Percentiles rank a stretch among this genome's conserved stretches.
These are phyloP conservation scores for Pyrenula aspistea DNA, from an alignment of 495 filamentous ascomycete species.

Conservation along the genomic window DNA sequence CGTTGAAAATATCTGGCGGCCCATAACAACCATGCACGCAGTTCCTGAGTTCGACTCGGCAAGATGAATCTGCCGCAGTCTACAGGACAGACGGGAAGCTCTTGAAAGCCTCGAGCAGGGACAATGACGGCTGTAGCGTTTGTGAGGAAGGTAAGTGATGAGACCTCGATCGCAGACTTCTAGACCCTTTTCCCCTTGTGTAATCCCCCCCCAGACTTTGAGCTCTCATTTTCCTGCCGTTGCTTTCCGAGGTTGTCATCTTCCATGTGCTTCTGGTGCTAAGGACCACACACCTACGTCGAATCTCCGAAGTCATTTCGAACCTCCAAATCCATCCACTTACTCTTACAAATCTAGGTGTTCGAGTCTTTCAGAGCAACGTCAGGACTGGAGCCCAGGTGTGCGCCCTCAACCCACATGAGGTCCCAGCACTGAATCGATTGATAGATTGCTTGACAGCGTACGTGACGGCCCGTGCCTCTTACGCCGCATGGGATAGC, in stretches of 20 bases:
- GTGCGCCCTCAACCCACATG: conserved; percentile 10
- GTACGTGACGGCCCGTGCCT: conserved; percentile 5
- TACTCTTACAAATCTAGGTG: conserved; percentile 36
- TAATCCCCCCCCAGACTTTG: too few species aligned
- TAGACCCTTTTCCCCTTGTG: too few species aligned
- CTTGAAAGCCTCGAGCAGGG: background rate
- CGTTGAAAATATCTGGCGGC: background rate
- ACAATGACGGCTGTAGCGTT: conserved; percentile 48
- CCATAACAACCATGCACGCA: conserved; percentile 1
- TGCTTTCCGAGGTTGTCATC: too few species aligned
- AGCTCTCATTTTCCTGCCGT: too few species aligned
- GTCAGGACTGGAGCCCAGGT: conserved; percentile 83
- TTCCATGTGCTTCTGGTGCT: too few species aligned
- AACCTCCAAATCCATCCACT: too few species aligned
- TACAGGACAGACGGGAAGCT: background rate
- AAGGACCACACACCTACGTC: too few species aligned
- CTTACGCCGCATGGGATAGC: too few species aligned
- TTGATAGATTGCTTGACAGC: conserved; percentile 18
- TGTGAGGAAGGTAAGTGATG: conserved; percentile 49
- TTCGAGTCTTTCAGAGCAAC: conserved; percentile 71
- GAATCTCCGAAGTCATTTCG: too few species aligned
- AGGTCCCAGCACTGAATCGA: background rate
- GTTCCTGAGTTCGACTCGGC: too few species aligned
- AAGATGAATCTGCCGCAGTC: too few species aligned
- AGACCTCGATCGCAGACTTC: too few species aligned